Conservation (phyloP, 331 rosid species). For the Acacia pycnantha region DNA sequence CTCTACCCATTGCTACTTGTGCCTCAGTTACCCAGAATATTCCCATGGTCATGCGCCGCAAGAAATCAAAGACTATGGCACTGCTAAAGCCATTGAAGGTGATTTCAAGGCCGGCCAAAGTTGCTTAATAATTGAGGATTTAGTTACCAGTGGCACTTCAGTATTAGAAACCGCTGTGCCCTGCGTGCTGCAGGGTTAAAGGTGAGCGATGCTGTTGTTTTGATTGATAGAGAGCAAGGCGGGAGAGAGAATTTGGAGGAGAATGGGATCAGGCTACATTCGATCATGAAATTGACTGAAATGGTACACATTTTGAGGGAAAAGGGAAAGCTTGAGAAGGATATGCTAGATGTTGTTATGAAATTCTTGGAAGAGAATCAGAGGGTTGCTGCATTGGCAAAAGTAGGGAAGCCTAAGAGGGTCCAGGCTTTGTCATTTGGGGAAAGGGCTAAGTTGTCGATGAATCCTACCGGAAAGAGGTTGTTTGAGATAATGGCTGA, state of each 20-base stretch:
- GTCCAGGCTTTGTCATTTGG: slow-evolving; percentile 46
- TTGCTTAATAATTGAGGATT: slow-evolving; percentile 75
- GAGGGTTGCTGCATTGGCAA: slow-evolving; percentile 52
- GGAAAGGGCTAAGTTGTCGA: slow-evolving; percentile 66
- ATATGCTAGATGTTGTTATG: slow-evolving; percentile 49
- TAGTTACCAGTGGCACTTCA: slow-evolving; percentile 81
- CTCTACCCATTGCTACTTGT: slow-evolving; percentile 85
- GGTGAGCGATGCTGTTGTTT: slow-evolving; percentile 73
- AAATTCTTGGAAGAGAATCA: slow-evolving; percentile 72
- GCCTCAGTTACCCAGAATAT: slow-evolving; percentile 46
- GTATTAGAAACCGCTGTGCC: slow-evolving; percentile 78
- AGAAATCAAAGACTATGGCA: slow-evolving; percentile 85
- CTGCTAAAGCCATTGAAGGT: slow-evolving; percentile 81
- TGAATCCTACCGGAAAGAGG: slow-evolving; percentile 77
- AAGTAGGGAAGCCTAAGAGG: slow-evolving; percentile 40
- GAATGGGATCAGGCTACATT: slow-evolving; percentile 64
- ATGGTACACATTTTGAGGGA: slow-evolving; percentile 69
- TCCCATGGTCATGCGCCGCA: slow-evolving; percentile 90
- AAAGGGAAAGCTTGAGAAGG: slow-evolving; percentile 69
- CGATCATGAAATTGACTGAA: slow-evolving; percentile 60
- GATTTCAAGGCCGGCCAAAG: slow-evolving; percentile 45
- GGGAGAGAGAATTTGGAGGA: slow-evolving; percentile 78
- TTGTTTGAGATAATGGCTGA: slow-evolving; percentile 67
- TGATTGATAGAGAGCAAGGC: slow-evolving; percentile 84
- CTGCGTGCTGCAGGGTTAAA: slow-evolving; percentile 65